A percentile compares a stretch with the other conserved stretches of the same genome.
Conservation (phyloP, 2,329 filamentous ascomycete genomes). For the Colletotrichum godetiae region DNA sequence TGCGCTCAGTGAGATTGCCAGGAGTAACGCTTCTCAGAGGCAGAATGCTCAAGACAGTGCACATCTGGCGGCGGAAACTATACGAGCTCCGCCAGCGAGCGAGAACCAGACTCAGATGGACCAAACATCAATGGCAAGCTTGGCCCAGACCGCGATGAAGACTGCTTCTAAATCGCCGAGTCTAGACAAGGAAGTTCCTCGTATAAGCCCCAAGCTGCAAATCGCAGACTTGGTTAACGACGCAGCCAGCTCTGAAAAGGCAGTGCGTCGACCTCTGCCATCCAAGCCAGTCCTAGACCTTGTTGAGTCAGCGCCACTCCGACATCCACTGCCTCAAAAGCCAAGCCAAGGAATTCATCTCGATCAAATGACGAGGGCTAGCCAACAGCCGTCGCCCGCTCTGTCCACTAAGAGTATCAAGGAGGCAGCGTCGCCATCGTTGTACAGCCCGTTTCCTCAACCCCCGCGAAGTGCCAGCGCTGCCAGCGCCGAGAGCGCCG, state of each 20-base stretch:
- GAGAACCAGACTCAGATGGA: not conserved
- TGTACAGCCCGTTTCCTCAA: not conserved
- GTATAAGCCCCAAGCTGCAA: constrained; percentile 15
- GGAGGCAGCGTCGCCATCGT: not conserved
- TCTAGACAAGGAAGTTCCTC: constrained; percentile 5
- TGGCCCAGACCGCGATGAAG: constrained; percentile 1
- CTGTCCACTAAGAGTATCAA: not conserved
- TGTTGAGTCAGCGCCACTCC: not conserved
- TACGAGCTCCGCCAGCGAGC: not conserved
- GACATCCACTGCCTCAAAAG: constrained; percentile 4
- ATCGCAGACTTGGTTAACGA: constrained; percentile 21
- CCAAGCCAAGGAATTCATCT: not conserved
- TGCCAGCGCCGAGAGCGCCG: constrained; percentile 11
- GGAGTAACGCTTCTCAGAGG: not conserved
- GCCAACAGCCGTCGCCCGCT: constrained; percentile 13
- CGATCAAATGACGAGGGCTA: not conserved
- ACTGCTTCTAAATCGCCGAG: constrained; percentile 7
- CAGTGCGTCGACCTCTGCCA: constrained; percentile 13
- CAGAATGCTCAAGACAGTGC: not conserved
- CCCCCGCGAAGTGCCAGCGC: not conserved
- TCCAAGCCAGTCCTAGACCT: not conserved
- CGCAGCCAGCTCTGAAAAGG: not conserved
- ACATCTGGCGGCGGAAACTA: too few relatives aligned
- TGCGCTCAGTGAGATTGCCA: not conserved
- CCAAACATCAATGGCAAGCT: not conserved